Evolutionary conservation across 2,329 filamentous ascomycete species (phyloP), one percentile per base, ranked within the genome.

Genomic region (Microsporum ferrugineum): DNA sequence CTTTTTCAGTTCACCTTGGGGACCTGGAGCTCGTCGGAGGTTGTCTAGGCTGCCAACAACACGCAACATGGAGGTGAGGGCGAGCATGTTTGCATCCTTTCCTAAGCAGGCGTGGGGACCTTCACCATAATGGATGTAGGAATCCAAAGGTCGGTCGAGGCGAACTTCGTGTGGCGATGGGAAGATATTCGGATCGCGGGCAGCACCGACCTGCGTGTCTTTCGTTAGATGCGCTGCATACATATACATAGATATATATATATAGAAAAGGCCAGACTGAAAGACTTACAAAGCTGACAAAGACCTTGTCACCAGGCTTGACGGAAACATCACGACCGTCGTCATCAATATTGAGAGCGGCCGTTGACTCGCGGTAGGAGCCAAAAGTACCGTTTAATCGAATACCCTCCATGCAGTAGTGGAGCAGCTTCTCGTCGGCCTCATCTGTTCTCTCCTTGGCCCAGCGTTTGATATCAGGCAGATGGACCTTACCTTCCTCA

Each of bases 141-240:
- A 67, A 2, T 71, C 71, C 2, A 65, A 66, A 62, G 75, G 71
- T 60, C 79, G 76, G 29, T 73, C 71, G 1, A 78, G 71, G 43
- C 77, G 71, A 63, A 82, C 80, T 60, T 72, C 70, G 41, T 70
- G 65, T 0, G 77, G 69, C 27, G 76, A 66, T 17, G 71, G 62
- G 7, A 79, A 68, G 29, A 75, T 73, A 14, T 68, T 63, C 1
- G 72, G 65, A 65, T 78, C 76, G 23, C 74, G 73, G 7, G 73
- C 73, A 67, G 57, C 73, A 14, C 64, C 34, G 36, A 61, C 65
- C 49, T 68, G 12, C 14, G 58, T n/a, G 59, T 67, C 72, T 87
- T 82, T n/a, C 7, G 41, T 81, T 80, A 77, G 89, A 76, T 70
- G 88, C 89, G 5, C 31, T 75, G 72, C 1, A 81, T 76, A 0